phyloP scores from a whole-genome alignment of 805 yeast species.

The Hanseniaspora mollemarum region DNA sequence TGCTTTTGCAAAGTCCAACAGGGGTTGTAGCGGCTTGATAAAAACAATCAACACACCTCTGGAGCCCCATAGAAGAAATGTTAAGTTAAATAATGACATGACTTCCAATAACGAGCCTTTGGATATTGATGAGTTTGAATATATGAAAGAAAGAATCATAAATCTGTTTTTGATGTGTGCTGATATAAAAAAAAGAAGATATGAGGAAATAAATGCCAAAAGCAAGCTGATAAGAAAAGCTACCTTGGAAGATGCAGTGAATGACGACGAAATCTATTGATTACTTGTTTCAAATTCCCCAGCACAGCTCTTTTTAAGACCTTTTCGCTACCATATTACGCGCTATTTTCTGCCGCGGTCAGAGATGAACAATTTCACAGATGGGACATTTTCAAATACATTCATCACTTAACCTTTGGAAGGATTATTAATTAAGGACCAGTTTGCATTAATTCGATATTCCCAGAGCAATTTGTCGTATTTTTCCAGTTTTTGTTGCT shows the following conservation, averaged over 20 bases:
- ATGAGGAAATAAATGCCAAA: constrained; percentile 2
- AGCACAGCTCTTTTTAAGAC: too few relatives aligned
- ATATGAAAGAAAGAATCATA: constrained; percentile 12
- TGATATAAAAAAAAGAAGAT: constrained; percentile 7
- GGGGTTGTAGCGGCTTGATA: background rate
- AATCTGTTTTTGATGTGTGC: background rate
- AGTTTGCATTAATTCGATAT: too few relatives aligned
- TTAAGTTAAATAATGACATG: constrained; percentile 12
- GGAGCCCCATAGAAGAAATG: constrained; percentile 11
- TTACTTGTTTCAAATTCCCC: too few relatives aligned
- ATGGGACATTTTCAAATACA: too few relatives aligned
- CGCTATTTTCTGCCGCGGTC: background rate
- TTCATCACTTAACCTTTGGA: too few relatives aligned
- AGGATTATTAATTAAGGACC: too few relatives aligned
- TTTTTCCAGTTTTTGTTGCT: too few relatives aligned
- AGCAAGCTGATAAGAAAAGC: background rate
- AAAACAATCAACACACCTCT: background rate
- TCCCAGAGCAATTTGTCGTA: too few relatives aligned
- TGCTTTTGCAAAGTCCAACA: background rate
- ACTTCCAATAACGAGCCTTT: constrained; percentile 4
- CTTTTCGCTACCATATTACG: background rate
- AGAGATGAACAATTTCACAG: too few relatives aligned
- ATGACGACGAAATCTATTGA: constrained; percentile 13
- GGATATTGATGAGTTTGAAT: constrained; percentile 9
- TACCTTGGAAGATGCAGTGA: constrained; percentile 8